Base-by-base conservation (phyloP, 2,329 filamentous ascomycete genomes). In the Sporothrix protearum region DNA sequence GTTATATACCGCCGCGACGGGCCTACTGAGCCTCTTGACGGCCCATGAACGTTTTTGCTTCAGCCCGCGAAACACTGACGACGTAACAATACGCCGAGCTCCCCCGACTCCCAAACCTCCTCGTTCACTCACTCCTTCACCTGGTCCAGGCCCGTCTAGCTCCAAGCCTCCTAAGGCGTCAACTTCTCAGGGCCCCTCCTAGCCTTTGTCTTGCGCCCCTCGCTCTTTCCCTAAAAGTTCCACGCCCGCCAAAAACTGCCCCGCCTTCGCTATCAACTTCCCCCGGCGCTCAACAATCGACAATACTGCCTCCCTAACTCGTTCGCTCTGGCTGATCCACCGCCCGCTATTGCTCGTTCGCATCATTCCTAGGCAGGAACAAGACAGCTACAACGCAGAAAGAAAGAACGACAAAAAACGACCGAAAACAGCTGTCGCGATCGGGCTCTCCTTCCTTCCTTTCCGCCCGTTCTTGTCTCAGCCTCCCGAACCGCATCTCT, bases 221-320 rank as follows among this genome's bases (percentile, higher is more conserved):
- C 47, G 68, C 25, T 61, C 42, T 28, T 36, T 49, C 39, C 68
- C 68, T 36, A 61, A 61, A 42, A 19, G 22, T 64, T 33, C 64
- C 64, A 69, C 66, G 71, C 66, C 70, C 59, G 36, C 59, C 70
- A 66, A 59, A 45, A 53, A 14, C 36, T 64, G 42, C 66, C 71
- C 71, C 71, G 57, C 71, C 66, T 64, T 61, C 53, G 30, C 30
- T 39, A 30, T 68, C 63, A 59, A 45, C 9, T 28, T 2, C 45
- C n/a, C 63, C 47, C 69, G 39, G 47, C 39, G 63, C 70, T 36
- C 33, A 49, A 49, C 63, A 53, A 67, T 71, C 53, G 39, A 53
- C 14, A 51, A 49, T 42, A 63, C 51, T 71, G 51, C 39, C 70
- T 33, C 33, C 25, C 39, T 42, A 33, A 66, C 47, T 22, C 22